Evolutionary conservation across 345 rosid species (phyloP).

Genomic region (Camelina laxa): DNA sequence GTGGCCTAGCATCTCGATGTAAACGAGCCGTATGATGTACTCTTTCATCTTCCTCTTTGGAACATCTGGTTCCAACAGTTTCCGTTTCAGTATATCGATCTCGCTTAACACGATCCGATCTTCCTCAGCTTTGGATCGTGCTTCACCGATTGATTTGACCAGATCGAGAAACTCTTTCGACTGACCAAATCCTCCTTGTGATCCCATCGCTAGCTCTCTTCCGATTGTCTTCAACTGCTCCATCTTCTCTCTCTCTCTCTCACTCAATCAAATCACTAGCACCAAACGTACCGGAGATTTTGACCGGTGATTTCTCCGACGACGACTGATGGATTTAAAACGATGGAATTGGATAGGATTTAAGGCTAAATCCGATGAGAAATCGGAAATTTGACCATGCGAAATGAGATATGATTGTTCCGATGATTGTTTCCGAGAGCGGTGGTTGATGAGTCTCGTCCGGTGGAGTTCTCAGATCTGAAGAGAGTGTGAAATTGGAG

Average conservation of each 20-base stretch:
- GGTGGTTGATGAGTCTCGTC: conserved; percentile 19
- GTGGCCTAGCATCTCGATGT: conserved; percentile 98
- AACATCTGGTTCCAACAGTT: conserved; percentile 81
- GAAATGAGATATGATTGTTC: neutral
- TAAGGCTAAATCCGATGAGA: conserved; percentile 16
- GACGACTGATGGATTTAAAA: neutral
- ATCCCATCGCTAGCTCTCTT: conserved; percentile 98
- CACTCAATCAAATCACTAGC: conserved; percentile 18
- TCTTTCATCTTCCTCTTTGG: conserved; percentile 98
- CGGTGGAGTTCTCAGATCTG: conserved; percentile 39
- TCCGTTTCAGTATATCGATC: conserved; percentile 90
- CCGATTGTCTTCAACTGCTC: conserved; percentile 98
- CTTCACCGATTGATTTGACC: conserved; percentile 96
- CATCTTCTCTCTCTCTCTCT: conserved; percentile 39
- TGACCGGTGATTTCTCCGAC: conserved; percentile 1
- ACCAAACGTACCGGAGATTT: neutral
- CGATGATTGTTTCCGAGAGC: conserved; percentile 1
- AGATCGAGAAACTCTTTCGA: conserved; percentile 97
- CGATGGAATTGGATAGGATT: conserved; percentile 1
- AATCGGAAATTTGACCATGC: conserved; percentile 29
- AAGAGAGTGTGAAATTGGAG: conserved; percentile 1
- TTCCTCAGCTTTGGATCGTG: conserved; percentile 98
- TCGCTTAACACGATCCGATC: conserved; percentile 92
- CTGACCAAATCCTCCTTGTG: conserved; percentile 95
- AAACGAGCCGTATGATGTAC: conserved; percentile 81